A percentile compares a stretch with the other conserved stretches of the same genome.
Conservation (phyloP, 768 basidiomycete species). For the Collybia sordida region DNA sequence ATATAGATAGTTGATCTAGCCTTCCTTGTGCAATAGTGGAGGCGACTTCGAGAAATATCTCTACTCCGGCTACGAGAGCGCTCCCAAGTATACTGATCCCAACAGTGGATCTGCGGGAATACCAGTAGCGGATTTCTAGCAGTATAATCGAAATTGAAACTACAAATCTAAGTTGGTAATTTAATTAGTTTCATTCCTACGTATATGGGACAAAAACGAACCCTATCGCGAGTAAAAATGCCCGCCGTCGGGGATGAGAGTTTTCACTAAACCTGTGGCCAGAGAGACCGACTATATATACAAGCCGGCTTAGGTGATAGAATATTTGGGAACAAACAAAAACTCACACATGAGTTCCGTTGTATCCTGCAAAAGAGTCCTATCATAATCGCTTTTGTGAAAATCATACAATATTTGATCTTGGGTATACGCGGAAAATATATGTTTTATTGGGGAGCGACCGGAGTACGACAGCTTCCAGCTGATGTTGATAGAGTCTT, state of each 20-base stretch:
- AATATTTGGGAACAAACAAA: neutral
- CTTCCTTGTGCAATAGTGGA: slow-evolving; percentile 1
- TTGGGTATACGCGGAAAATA: slow-evolving; percentile 12
- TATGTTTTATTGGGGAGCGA: slow-evolving; percentile 19
- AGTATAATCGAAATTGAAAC: slow-evolving; percentile 7
- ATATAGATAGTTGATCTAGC: neutral
- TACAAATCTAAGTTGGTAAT: slow-evolving; percentile 7
- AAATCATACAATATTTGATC: slow-evolving; percentile 12
- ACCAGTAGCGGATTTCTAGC: slow-evolving; percentile 31
- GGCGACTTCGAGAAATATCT: slow-evolving; percentile 6
- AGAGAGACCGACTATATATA: slow-evolving; percentile 20
- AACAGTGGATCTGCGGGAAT: slow-evolving; percentile 28
- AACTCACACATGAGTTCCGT: slow-evolving; percentile 26
- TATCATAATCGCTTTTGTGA: slow-evolving; percentile 17
- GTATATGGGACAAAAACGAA: slow-evolving; percentile 5
- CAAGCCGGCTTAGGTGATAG: too few species aligned
- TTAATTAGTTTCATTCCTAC: neutral
- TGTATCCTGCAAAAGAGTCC: slow-evolving; percentile 16
- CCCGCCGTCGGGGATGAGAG: slow-evolving; percentile 28
- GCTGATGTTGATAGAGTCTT: slow-evolving; percentile 26
- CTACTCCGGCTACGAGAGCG: slow-evolving; percentile 14
- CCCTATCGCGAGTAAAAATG: slow-evolving; percentile 10
- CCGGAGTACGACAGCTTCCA: slow-evolving; percentile 33
- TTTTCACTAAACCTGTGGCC: slow-evolving; percentile 27
- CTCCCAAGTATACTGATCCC: slow-evolving; percentile 28